phyloP scores from a whole-genome alignment of 2,329 filamentous ascomycete species.

The Fusarium tuaranense region DNA sequence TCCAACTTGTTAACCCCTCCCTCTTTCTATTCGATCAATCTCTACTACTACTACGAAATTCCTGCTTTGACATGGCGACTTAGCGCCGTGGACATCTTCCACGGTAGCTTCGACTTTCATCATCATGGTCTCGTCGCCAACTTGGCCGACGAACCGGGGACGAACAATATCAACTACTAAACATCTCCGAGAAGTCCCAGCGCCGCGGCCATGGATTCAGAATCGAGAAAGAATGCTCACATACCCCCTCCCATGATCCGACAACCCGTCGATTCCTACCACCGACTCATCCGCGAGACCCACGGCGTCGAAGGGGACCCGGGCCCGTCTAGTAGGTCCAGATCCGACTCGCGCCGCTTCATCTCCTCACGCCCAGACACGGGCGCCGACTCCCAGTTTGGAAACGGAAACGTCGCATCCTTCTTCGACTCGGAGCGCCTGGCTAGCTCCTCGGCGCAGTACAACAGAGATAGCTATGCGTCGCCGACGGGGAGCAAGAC shows the following conservation, averaged over 20 bases:
- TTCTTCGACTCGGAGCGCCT: constrained; percentile 44
- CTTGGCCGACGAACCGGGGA: constrained; percentile 20
- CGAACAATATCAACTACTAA: constrained; percentile 17
- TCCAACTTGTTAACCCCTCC: constrained; percentile 1
- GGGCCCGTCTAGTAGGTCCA: constrained; percentile 17
- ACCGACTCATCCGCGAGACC: constrained; percentile 40
- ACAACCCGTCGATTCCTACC: constrained; percentile 44
- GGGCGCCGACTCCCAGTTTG: constrained; percentile 11
- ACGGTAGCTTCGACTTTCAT: constrained; percentile 10
- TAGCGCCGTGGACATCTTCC: constrained; percentile 19
- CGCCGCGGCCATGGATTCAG: constrained; percentile 36
- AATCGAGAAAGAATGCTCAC: constrained; percentile 28
- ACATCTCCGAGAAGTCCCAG: constrained; percentile 15
- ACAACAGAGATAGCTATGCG: constrained; percentile 18
- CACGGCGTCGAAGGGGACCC: constrained; percentile 36
- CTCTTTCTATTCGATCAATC: background rate
- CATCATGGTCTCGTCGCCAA: constrained; percentile 30
- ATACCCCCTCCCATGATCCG: constrained; percentile 34
- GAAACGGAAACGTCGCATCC: constrained; percentile 34
- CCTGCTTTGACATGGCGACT: constrained; percentile 19
- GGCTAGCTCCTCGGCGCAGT: constrained; percentile 36
- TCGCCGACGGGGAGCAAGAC: constrained; percentile 15
- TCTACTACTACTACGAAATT: background rate
- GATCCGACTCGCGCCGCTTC: constrained; percentile 24
- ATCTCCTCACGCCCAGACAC: constrained; percentile 5